Conservation (phyloP, 2,329 filamentous ascomycete genomes). For the Exserohilum turcica region DNA sequence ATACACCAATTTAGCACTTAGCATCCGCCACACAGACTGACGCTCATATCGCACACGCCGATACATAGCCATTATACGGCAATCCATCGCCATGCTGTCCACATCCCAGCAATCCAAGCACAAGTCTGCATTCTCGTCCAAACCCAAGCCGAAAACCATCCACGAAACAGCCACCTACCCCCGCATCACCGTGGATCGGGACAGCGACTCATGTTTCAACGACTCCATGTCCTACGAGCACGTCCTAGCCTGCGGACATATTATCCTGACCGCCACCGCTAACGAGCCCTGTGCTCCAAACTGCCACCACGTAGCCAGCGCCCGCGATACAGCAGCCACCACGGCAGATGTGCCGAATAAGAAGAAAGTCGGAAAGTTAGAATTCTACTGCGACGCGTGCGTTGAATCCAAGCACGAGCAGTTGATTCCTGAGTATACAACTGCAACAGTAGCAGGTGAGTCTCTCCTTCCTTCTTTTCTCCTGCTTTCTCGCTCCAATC, state of each 20-base stretch:
- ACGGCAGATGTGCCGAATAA: no score
- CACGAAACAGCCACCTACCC: slow-evolving; percentile 17
- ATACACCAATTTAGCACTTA: no score
- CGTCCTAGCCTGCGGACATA: slow-evolving; percentile 13
- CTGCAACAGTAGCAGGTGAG: slow-evolving; percentile 1
- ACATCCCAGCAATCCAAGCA: neutral
- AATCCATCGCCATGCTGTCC: neutral
- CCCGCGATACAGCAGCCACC: neutral
- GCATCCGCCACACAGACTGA: no score
- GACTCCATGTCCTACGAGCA: slow-evolving; percentile 11
- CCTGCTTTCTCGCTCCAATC: no score
- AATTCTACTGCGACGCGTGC: slow-evolving; percentile 23
- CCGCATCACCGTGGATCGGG: neutral
- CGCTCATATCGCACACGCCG: no score
- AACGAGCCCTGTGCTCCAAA: slow-evolving; percentile 18
- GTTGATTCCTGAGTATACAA: neutral
- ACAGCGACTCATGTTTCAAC: slow-evolving; percentile 1
- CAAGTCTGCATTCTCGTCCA: neutral
- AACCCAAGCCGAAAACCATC: neutral
- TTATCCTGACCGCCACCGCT: slow-evolving; percentile 2
- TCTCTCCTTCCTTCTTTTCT: neutral
- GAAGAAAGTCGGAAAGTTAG: no score
- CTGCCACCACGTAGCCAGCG: slow-evolving; percentile 6
- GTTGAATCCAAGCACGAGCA: slow-evolving; percentile 5
- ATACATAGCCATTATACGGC: no score